Conservation (phyloP, 2,329 filamentous ascomycete genomes). For the Ophiocordyceps camponoti-floridani region DNA sequence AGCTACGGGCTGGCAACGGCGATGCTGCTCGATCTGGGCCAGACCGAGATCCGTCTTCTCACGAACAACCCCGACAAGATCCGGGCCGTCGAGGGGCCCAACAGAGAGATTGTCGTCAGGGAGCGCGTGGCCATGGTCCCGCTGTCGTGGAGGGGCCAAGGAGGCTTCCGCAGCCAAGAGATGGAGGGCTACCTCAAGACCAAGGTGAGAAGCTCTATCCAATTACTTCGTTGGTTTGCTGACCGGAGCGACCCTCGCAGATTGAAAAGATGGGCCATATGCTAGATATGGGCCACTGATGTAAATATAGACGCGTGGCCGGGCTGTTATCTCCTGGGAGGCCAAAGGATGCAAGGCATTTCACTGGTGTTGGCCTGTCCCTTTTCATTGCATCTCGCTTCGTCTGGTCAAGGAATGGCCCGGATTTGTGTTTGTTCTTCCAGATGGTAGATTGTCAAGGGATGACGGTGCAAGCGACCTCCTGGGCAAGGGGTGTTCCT, state of each 20-base stretch:
- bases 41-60: slow-evolving; percentile 60
- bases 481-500: too few relatives aligned
- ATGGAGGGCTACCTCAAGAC: slow-evolving; percentile 89
- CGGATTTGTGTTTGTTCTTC: too few relatives aligned
- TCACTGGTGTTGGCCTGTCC: too few relatives aligned
- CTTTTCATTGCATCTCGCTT: too few relatives aligned
- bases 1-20: slow-evolving; percentile 95
- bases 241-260: slow-evolving; percentile 19
- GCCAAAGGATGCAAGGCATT: background rate
- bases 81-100: slow-evolving; percentile 79
- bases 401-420: background rate
- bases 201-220: slow-evolving; percentile 41
- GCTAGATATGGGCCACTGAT: slow-evolving; percentile 32
- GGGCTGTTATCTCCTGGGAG: background rate
- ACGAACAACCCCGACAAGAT: slow-evolving; percentile 99
- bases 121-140: slow-evolving; percentile 94
- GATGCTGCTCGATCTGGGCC: slow-evolving; percentile 74
- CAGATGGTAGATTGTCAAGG: background rate
- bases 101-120: slow-evolving; percentile 69
- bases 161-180: slow-evolving; percentile 72
- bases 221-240: background rate
- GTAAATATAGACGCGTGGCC: background rate
- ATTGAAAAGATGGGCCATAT: slow-evolving; percentile 83
- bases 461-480: too few relatives aligned
- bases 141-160: slow-evolving; percentile 73